These are phyloP conservation scores for Brassica carinata DNA, from an alignment of 345 rosid genomes.

Conservation along the genomic window DNA sequence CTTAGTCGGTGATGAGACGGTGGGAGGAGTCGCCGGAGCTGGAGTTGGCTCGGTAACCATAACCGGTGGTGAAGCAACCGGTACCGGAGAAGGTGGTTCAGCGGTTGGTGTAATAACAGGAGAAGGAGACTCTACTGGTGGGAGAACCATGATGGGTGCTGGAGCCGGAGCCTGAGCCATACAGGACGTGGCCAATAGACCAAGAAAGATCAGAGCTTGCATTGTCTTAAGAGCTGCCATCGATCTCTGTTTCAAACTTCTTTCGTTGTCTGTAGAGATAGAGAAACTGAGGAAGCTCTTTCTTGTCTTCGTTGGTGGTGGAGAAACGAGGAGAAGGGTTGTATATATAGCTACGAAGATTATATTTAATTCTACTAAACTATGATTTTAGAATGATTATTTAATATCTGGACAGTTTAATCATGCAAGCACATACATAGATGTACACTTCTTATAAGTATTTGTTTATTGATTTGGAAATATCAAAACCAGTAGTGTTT, in stretches of 20 bases:
- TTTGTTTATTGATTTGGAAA: neutral
- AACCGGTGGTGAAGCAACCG: constrained; percentile 27
- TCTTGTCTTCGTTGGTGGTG: constrained; percentile 33
- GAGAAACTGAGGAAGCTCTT: constrained; percentile 15
- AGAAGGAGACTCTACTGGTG: constrained; percentile 45
- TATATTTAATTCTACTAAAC: neutral
- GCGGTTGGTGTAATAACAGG: constrained; percentile 44
- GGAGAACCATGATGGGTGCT: constrained; percentile 30
- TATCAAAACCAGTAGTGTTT: constrained; percentile 15
- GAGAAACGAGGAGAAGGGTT: neutral
- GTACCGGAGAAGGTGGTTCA: constrained; percentile 24
- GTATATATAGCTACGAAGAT: constrained; percentile 24
- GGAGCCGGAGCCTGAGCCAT: constrained; percentile 59
- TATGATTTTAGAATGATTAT: neutral
- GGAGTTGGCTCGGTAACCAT: constrained; percentile 21
- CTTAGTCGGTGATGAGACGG: constrained; percentile 10
- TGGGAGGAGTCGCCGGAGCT: constrained; percentile 31
- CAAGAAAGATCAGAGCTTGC: constrained; percentile 59
- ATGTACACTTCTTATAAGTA: neutral
- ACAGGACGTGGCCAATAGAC: constrained; percentile 66
- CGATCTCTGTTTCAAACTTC: constrained; percentile 20
- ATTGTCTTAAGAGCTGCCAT: constrained; percentile 46
- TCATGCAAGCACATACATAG: constrained; percentile 38
- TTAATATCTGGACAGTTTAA: neutral
- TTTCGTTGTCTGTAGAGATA: constrained; percentile 17